Evolutionary conservation across 306 rosid species (phyloP).

Genomic region (Castanospermum australe): DNA sequence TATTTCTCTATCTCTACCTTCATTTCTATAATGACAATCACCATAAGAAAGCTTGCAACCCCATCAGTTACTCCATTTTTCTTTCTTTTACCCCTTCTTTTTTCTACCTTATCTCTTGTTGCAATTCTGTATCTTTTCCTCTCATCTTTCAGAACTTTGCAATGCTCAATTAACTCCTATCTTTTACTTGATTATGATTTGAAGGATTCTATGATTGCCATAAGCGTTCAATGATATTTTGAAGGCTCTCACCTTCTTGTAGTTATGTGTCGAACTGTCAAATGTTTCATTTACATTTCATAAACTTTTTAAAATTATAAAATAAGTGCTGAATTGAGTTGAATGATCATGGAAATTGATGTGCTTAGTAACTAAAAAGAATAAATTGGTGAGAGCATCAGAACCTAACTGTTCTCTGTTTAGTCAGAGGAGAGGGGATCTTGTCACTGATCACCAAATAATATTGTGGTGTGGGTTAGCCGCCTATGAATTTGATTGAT

Average conservation of each 20-base stretch:
- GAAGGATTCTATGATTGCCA: neutral
- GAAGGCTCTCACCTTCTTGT: neutral
- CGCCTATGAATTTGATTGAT: neutral
- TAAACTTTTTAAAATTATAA: neutral
- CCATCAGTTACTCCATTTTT: neutral
- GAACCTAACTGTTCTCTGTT: neutral
- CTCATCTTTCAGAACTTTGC: slow-evolving; percentile 2
- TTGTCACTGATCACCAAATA: slow-evolving; percentile 8
- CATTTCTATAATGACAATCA: too few relatives aligned
- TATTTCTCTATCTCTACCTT: neutral
- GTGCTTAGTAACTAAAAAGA: neutral
- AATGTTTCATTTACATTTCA: neutral
- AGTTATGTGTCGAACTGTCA: neutral
- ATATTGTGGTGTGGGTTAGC: neutral
- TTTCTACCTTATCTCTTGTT: neutral
- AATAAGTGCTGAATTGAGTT: neutral
- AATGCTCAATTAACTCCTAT: slow-evolving; percentile 7
- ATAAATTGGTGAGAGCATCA: neutral
- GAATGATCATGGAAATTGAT: neutral
- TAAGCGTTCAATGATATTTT: neutral
- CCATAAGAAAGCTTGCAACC: too few relatives aligned
- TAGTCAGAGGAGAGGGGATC: neutral
- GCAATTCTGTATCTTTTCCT: neutral
- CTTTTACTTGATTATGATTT: neutral
- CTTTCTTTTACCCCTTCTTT: neutral